phyloP scores from a whole-genome alignment of 2,329 filamentous ascomycete species.

The Xylaria arbuscula region DNA sequence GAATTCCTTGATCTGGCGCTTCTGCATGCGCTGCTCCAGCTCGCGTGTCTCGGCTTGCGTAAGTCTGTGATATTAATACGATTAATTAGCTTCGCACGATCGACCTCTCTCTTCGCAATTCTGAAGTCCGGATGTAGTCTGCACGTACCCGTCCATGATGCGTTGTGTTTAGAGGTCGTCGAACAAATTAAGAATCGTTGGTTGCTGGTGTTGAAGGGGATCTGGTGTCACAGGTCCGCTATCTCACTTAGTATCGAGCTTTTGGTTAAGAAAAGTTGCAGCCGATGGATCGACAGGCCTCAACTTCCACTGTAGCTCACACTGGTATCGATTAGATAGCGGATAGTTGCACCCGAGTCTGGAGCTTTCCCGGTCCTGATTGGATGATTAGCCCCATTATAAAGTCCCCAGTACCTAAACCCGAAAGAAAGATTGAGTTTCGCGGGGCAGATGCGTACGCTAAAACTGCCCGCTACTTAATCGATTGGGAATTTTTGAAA shows the following conservation, averaged over 20 bases:
- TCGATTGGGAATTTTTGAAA: slow-evolving; percentile 45
- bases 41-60: slow-evolving; percentile 86
- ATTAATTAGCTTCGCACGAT: slow-evolving; percentile 13
- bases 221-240: slow-evolving; percentile 6
- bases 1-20: slow-evolving; percentile 99
- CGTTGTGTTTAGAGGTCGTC: background rate
- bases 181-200: background rate
- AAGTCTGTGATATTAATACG: slow-evolving; percentile 60
- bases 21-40: slow-evolving; percentile 94
- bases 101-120: background rate
- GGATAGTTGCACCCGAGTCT: background rate
- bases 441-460: slow-evolving; percentile 31
- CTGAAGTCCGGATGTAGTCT: background rate
- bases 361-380: slow-evolving; percentile 23
- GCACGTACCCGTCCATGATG: slow-evolving; percentile 48
- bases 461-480: slow-evolving; percentile 39
- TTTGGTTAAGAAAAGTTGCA: slow-evolving; percentile 24
- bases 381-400: slow-evolving; percentile 1
- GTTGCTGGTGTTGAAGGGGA: background rate
- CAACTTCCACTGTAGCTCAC: background rate
- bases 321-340: slow-evolving; percentile 37
- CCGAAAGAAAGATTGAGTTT: background rate
- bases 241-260: background rate
- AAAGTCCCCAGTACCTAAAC: background rate
- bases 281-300: background rate